A percentile compares a stretch with the other conserved stretches of the same genome.
Conservation (phyloP, 1,284 basidiomycete genomes). For the Ceratobasidium sp. region DNA sequence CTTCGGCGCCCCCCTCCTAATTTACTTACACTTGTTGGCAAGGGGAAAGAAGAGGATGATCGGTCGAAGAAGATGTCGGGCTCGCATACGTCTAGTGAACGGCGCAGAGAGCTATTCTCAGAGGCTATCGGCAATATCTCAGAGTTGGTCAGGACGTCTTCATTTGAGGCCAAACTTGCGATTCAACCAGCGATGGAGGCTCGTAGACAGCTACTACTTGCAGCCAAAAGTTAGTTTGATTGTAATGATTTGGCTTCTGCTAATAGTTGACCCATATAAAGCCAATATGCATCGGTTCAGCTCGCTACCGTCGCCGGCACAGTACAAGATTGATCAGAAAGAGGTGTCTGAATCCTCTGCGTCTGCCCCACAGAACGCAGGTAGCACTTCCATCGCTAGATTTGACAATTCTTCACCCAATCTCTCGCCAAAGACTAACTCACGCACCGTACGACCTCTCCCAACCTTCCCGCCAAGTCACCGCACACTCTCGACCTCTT, state of each 20-base stretch:
- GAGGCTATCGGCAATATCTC: constrained; percentile 35
- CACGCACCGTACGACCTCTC: constrained; percentile 7
- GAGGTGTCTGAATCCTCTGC: not conserved
- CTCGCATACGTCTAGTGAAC: not conserved
- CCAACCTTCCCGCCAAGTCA: not conserved
- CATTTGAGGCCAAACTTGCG: constrained; percentile 37
- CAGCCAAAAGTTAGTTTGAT: constrained; percentile 31
- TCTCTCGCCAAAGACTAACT: not conserved
- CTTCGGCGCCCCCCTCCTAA: constrained; percentile 1
- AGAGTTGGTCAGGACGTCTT: constrained; percentile 24
- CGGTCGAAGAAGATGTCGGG: not conserved
- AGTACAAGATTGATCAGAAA: not conserved
- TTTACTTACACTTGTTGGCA: constrained; percentile 4
- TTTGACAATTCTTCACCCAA: not conserved
- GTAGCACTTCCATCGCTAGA: not conserved
- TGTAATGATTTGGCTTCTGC: not conserved
- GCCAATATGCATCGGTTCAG: constrained; percentile 32
- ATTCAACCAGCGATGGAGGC: constrained; percentile 34
- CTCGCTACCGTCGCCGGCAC: constrained; percentile 10
- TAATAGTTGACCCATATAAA: not conserved
- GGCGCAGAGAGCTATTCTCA: constrained; percentile 28
- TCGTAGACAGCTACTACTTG: constrained; percentile 10
- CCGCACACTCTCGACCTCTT: constrained; percentile 32
- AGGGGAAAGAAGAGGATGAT: not conserved
- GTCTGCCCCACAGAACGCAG: not conserved